These are phyloP conservation scores for Ormosia emarginata DNA, from an alignment of 306 rosid genomes.

Conservation along the genomic window DNA sequence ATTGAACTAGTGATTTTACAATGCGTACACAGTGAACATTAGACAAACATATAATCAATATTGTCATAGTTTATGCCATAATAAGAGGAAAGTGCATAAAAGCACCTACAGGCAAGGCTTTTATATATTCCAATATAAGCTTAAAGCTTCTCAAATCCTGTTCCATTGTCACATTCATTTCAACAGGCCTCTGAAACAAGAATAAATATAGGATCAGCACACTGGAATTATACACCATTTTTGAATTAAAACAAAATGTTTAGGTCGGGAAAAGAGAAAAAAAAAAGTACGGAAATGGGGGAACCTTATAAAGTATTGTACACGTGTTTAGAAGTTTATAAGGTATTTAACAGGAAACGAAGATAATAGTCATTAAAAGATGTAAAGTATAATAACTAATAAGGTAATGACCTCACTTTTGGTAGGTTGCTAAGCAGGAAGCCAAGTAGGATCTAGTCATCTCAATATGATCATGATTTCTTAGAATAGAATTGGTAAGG, in stretches of 20 bases:
- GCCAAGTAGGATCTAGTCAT: not conserved
- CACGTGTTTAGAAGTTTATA: not conserved
- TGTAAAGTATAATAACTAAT: not conserved
- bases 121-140: conserved; percentile 86
- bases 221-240: not conserved
- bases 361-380: not conserved
- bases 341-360: not conserved
- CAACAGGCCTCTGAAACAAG: conserved; percentile 64
- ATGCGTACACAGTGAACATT: not conserved
- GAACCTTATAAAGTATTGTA: not conserved
- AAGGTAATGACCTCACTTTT: not conserved
- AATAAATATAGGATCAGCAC: conserved; percentile 36
- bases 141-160: conserved; percentile 92
- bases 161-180: conserved; percentile 40
- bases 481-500: not conserved
- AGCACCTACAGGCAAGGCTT: conserved; percentile 88
- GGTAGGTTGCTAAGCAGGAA: not conserved
- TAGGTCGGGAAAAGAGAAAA: not conserved
- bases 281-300: not conserved
- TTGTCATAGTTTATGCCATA: not conserved
- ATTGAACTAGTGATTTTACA: conserved; percentile 4
- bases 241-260: not conserved
- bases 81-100: not conserved
- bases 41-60: conserved; percentile 7
- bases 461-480: not conserved